Conservation (phyloP, 352 stramenopile species). For the Phytopythium oedochilum region DNA sequence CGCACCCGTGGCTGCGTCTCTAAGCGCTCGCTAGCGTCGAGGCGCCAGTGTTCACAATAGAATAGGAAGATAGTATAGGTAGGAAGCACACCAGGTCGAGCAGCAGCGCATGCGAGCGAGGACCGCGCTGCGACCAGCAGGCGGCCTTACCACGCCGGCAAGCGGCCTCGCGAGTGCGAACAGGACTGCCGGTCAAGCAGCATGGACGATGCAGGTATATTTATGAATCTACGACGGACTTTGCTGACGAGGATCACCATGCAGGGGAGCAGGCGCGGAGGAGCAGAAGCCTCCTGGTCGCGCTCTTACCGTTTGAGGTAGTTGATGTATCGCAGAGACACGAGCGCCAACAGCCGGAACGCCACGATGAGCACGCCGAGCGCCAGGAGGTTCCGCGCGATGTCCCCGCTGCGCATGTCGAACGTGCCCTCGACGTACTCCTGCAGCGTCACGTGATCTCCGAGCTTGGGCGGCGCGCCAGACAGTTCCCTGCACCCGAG, state of each 20-base stretch:
- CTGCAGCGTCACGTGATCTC: constrained; percentile 35
- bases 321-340: constrained; percentile 41
- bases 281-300: too few species aligned
- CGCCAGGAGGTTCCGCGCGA: constrained; percentile 30
- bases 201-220: not conserved
- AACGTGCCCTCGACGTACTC: constrained; percentile 43
- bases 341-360: constrained; percentile 26
- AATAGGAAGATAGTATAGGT: not conserved
- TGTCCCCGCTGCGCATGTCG: constrained; percentile 45
- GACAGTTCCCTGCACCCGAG: constrained; percentile 28
- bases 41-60: not conserved
- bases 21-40: constrained; percentile 7
- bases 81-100: not conserved
- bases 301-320: constrained; percentile 36
- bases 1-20: constrained; percentile 42
- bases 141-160: not conserved
- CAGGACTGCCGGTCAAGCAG: not conserved
- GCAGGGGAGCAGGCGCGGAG: too few species aligned
- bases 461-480: constrained; percentile 12
- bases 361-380: constrained; percentile 24
- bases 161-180: not conserved
- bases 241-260: not conserved
- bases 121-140: not conserved
- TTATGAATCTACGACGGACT: constrained; percentile 1
- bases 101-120: not conserved